Conservation (phyloP, 148 eudicot genomes). For the Nepenthes mirabilis region DNA sequence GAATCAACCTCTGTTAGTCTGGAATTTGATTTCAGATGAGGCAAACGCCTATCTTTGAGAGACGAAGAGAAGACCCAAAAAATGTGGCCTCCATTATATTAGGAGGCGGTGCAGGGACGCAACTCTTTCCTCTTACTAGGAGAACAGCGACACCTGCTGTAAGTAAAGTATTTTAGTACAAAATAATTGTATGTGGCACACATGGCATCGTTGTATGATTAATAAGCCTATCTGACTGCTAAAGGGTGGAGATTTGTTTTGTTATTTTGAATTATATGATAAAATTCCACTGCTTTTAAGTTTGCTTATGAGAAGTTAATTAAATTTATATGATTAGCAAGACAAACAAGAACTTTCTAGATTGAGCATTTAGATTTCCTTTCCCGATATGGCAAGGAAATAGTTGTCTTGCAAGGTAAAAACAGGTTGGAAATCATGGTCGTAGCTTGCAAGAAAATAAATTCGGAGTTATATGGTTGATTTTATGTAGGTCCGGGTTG, state of each 20-base stretch:
- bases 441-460: no score
- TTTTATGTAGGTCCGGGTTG: constrained; percentile 76
- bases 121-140: constrained; percentile 80
- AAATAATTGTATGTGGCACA: no score
- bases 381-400: not conserved
- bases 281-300: not conserved
- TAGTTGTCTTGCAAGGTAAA: not conserved
- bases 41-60: constrained; percentile 31
- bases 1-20: not conserved
- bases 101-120: constrained; percentile 93
- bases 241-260: not conserved
- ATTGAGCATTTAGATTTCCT: not conserved
- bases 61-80: constrained; percentile 47
- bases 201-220: no score
- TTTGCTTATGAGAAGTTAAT: not conserved
- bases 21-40: constrained; percentile 24
- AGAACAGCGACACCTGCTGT: constrained; percentile 94
- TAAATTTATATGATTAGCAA: not conserved
- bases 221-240: no score
- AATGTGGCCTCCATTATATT: constrained; percentile 71
- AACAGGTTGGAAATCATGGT: no score
- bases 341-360: not conserved
- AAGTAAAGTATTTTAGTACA: constrained; percentile 15
- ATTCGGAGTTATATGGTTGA: not conserved
- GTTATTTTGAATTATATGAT: no score